Base-by-base conservation (phyloP, 1,139 yeast genomes). In the Debaryomycetaceae sp. region DNA sequence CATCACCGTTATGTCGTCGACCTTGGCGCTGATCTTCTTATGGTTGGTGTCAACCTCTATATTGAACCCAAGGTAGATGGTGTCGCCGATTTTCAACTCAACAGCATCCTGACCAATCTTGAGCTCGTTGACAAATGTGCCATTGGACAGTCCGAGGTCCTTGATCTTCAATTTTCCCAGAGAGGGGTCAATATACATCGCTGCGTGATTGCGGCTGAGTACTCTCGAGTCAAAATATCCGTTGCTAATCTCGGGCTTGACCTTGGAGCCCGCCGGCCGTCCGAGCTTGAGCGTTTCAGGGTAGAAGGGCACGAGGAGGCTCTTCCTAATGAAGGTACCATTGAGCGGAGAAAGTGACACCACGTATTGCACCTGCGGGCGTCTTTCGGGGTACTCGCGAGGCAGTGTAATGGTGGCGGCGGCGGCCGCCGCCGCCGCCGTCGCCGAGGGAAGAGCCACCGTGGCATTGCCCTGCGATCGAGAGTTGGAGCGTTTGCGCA, bases 191-290 rank as follows among this genome's bases (percentile, higher is more conserved):
- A 88, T 78, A 65, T 77, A 85, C 40, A 91, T 62, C 45, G 85
- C 91, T 0, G 99, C 99, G 58, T 91, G 99, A 48, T 84, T 91
- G 42, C 99, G 67, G 27, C 95, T 82, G 31, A 91, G 69, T 10
- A 93, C 98, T 23, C 98, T 66, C 6, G 96, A 86, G 53, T 91
- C 98, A 50, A 91, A 91, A 53, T 75, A 89, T 1, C 98, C 98
- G 53, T 93, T 93, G 25, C 83, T 80, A 5, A 82, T 74, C 35
- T 80, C 76, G 8, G 95, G 89, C 41, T 73, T 72, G 31, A 83
- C 75, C 44, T 76, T 82, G 12, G 83, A 75, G 35, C 83, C 86
- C 33, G 81, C 70, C 5, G 84, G 98, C 34, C 99, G 71, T 1
- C 99, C 98, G 16, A 91, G 65, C 48, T 85, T 85, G 34, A 91